A percentile compares a stretch with the other conserved stretches of the same genome.
Evolutionary conservation across 2,329 filamentous ascomycete species (phyloP).

Genomic region (Ceratocystis cubensis): DNA sequence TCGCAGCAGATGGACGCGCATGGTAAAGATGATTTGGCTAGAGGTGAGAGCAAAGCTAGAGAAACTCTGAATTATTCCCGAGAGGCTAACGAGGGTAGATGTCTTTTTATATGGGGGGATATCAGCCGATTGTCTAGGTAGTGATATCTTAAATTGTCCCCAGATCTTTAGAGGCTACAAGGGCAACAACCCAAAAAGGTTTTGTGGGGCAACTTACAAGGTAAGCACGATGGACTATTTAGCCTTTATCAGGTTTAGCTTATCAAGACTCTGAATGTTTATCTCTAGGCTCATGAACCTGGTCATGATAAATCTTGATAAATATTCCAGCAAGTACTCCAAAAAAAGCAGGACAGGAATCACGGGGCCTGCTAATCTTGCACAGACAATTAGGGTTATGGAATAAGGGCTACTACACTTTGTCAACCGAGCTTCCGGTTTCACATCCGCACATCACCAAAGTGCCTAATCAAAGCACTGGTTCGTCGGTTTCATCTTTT

Average conservation of each 20-base stretch:
- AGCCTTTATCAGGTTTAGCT: neutral
- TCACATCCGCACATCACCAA: neutral
- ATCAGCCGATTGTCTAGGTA: neutral
- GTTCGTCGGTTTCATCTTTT: neutral
- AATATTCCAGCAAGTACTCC: too few relatives aligned
- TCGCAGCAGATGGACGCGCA: conserved; percentile 8
- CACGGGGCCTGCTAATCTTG: too few relatives aligned
- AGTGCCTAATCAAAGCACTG: neutral
- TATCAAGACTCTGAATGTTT: neutral
- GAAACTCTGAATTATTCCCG: neutral
- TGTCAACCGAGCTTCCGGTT: neutral
- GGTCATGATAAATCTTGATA: neutral
- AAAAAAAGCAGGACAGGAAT: too few relatives aligned
- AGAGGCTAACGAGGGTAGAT: neutral
- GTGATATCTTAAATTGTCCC: neutral
- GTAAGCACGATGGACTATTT: neutral
- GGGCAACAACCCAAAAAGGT: neutral
- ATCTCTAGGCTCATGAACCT: neutral
- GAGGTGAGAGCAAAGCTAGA: neutral
- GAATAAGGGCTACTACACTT: too few relatives aligned
- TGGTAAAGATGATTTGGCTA: neutral
- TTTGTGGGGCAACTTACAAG: conserved; percentile 7
- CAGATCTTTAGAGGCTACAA: neutral
- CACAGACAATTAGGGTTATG: neutral
- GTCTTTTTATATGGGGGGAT: neutral